These are phyloP conservation scores for Colletotrichum cuscutae DNA, from an alignment of 2,329 filamentous ascomycete genomes.

Conservation along the genomic window DNA sequence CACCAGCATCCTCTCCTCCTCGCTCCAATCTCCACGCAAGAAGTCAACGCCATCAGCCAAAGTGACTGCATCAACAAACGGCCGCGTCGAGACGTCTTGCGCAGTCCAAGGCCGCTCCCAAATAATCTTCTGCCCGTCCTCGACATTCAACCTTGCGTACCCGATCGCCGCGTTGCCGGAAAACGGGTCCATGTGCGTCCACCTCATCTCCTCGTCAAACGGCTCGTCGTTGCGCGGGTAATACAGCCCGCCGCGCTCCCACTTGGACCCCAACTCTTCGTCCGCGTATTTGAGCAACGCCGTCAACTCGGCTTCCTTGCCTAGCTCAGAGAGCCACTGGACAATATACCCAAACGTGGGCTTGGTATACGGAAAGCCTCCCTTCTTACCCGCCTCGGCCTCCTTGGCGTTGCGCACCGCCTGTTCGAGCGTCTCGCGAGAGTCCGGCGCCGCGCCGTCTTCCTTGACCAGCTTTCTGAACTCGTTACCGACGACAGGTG, in stretches of 20 bases:
- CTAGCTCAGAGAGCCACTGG: constrained; percentile 48
- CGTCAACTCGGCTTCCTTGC: constrained; percentile 32
- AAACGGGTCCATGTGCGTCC: constrained; percentile 46
- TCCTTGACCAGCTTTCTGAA: constrained; percentile 36
- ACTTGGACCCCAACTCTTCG: constrained; percentile 40
- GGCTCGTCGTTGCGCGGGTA: constrained; percentile 43
- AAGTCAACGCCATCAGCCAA: neutral
- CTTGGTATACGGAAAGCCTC: neutral
- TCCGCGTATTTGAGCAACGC: constrained; percentile 44
- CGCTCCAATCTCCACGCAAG: constrained; percentile 4
- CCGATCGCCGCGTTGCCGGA: constrained; percentile 48
- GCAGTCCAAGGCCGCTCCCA: constrained; percentile 45
- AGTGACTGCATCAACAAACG: neutral
- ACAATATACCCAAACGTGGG: constrained; percentile 37
- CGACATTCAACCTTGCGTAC: constrained; percentile 48
- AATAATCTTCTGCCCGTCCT: constrained; percentile 47
- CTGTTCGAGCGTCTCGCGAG: constrained; percentile 2
- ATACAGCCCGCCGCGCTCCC: constrained; percentile 48
- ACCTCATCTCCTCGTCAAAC: constrained; percentile 38
- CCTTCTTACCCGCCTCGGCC: neutral
- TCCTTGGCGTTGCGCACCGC: neutral
- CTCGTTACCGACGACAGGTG: constrained; percentile 38
- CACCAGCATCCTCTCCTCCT: neutral
- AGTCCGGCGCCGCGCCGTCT: constrained; percentile 31
- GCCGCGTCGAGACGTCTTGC: constrained; percentile 26